Conservation (phyloP, 2,329 filamentous ascomycete species). For the Sporothrix schenckii region DNA sequence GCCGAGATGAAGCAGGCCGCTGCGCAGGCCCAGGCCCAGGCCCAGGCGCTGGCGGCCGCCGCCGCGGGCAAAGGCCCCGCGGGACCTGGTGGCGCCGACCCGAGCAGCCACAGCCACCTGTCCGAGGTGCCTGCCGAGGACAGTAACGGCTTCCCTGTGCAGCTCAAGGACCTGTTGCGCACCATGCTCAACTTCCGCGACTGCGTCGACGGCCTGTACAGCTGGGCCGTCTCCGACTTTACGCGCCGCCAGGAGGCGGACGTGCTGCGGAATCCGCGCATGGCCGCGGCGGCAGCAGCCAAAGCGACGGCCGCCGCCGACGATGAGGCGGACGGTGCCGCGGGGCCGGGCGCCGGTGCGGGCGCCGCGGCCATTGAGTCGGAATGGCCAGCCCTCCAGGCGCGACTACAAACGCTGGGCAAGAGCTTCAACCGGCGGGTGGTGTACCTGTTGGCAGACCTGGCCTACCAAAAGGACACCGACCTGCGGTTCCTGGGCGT, state of each 20-base stretch:
- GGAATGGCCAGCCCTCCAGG: slow-evolving; percentile 73
- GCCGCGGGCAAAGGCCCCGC: slow-evolving; percentile 46
- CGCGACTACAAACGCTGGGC: slow-evolving; percentile 71
- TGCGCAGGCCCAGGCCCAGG: slow-evolving; percentile 45
- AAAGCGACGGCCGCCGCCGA: slow-evolving; percentile 27
- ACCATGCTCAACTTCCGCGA: slow-evolving; percentile 94
- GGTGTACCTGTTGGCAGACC: slow-evolving; percentile 80
- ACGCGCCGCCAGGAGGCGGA: slow-evolving; percentile 84
- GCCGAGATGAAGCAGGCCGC: slow-evolving; percentile 44
- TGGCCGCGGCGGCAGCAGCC: slow-evolving; percentile 31
- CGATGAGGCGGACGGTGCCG: slow-evolving; percentile 55
- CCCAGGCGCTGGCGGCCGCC: slow-evolving; percentile 55
- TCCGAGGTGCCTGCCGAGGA: slow-evolving; percentile 60
- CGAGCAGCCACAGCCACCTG: slow-evolving; percentile 45
- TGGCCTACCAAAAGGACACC: slow-evolving; percentile 90
- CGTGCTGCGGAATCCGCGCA: slow-evolving; percentile 58
- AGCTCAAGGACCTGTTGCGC: slow-evolving; percentile 89
- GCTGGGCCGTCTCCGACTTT: slow-evolving; percentile 92
- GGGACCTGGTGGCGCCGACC: neutral
- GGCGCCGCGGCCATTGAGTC: slow-evolving; percentile 62
- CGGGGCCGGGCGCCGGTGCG: slow-evolving; percentile 59
- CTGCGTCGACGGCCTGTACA: slow-evolving; percentile 90
- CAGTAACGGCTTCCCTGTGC: slow-evolving; percentile 77
- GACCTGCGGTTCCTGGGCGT: slow-evolving; percentile 96
- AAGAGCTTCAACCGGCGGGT: slow-evolving; percentile 76